phyloP scores from a whole-genome alignment of 2,329 filamentous ascomycete genomes.

The Coleophoma crateriformis region DNA sequence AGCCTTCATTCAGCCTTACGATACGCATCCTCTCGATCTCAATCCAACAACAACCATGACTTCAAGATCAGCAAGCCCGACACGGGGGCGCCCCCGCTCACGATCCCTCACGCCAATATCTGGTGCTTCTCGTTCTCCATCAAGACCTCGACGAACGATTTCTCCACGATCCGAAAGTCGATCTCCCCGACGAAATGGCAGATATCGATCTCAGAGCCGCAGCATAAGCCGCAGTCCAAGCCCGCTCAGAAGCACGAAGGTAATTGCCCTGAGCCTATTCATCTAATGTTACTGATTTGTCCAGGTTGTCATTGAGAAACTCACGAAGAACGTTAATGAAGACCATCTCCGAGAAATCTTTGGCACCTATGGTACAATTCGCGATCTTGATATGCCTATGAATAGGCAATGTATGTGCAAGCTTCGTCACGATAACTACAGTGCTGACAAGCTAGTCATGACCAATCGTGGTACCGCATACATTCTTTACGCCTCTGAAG shows the following conservation, averaged over 20 bases:
- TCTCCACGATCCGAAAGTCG: constrained; percentile 21
- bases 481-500: constrained; percentile 72
- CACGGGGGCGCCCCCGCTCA: constrained; percentile 17
- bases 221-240: constrained; percentile 25
- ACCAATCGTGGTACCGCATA: constrained; percentile 93
- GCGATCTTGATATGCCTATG: constrained; percentile 83
- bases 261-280: constrained; percentile 14
- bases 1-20: too few relatives aligned
- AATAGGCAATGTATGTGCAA: constrained; percentile 69
- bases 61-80: constrained; percentile 16
- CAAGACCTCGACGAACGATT: constrained; percentile 21
- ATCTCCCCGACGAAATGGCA: constrained; percentile 18
- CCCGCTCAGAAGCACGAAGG: constrained; percentile 48
- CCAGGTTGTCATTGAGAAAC: constrained; percentile 90
- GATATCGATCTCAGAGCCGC: constrained; percentile 22
- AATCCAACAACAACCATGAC: constrained; percentile 7
- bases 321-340: constrained; percentile 92
- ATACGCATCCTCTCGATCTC: too few relatives aligned
- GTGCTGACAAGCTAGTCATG: constrained; percentile 52
- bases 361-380: constrained; percentile 77
- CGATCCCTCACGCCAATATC: constrained; percentile 22
- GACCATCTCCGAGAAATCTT: constrained; percentile 90
- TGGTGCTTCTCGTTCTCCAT: constrained; percentile 12
- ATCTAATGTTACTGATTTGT: constrained; percentile 9
- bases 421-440: constrained; percentile 1